Conservation (phyloP, 768 basidiomycete genomes). For the Fomitopsis pulvina region DNA sequence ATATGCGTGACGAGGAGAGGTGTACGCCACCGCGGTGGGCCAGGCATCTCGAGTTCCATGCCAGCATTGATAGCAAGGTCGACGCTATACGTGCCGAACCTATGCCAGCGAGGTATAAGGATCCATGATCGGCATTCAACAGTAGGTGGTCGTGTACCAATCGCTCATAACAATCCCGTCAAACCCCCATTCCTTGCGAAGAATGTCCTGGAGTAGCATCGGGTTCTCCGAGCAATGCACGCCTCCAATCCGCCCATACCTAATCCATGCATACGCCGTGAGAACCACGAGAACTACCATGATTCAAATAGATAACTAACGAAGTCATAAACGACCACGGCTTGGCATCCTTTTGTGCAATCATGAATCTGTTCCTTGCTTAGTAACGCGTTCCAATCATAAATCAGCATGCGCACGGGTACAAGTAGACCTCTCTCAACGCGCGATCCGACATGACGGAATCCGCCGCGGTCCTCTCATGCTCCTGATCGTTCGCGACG, state of each 20-base stretch:
- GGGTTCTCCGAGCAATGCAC: slow-evolving; percentile 39
- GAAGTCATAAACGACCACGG: slow-evolving; percentile 68
- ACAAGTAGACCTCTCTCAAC: slow-evolving; percentile 65
- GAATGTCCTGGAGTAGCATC: slow-evolving; percentile 32
- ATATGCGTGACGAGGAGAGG: slow-evolving; percentile 30
- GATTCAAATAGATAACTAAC: slow-evolving; percentile 23
- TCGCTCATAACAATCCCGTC: slow-evolving; percentile 43
- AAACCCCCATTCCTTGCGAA: slow-evolving; percentile 45
- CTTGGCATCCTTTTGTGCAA: slow-evolving; percentile 55
- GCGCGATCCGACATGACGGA: slow-evolving; percentile 61
- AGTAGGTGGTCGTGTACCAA: slow-evolving; percentile 26
- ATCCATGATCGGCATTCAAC: no score
- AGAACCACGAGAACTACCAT: background rate
- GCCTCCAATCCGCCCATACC: slow-evolving; percentile 39
- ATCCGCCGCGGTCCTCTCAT: slow-evolving; percentile 58
- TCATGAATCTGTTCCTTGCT: slow-evolving; percentile 46
- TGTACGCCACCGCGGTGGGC: slow-evolving; percentile 35
- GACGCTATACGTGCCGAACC: slow-evolving; percentile 39
- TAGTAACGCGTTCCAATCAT: background rate
- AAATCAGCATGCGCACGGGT: slow-evolving; percentile 40
- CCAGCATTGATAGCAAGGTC: slow-evolving; percentile 39
- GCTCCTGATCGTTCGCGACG: slow-evolving; percentile 68
- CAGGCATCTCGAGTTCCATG: slow-evolving; percentile 43
- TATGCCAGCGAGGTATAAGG: slow-evolving; percentile 5
- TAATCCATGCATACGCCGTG: slow-evolving; percentile 11